phyloP scores from a whole-genome alignment of 1,284 basidiomycete genomes.

The Cystobasidium sp. region DNA sequence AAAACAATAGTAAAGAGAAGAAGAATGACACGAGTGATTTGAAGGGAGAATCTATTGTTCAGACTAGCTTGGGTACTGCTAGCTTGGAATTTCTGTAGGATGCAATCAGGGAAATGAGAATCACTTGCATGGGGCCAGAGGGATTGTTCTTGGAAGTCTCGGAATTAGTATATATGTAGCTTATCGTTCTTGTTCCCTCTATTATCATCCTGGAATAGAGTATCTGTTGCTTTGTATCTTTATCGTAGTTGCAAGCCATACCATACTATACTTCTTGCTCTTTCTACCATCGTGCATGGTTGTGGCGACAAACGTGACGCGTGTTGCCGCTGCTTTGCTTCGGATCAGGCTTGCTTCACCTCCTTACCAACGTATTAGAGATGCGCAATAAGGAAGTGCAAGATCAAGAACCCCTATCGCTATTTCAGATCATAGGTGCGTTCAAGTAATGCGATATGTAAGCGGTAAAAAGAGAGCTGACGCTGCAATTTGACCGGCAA shows the following conservation, averaged over 20 bases:
- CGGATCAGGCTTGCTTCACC: not conserved
- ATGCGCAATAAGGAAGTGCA: conserved; percentile 17
- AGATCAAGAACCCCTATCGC: conserved; percentile 32
- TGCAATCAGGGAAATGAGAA: too few relatives aligned
- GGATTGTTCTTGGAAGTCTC: not conserved
- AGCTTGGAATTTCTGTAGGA: conserved; percentile 32
- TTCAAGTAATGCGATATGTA: not conserved
- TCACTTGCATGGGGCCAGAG: too few relatives aligned
- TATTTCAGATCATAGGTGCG: conserved; percentile 41
- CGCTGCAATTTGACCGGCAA: not conserved
- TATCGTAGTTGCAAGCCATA: too few relatives aligned
- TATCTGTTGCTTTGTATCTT: too few relatives aligned
- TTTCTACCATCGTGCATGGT: too few relatives aligned
- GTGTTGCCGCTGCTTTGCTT: too few relatives aligned
- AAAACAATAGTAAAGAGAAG: not conserved
- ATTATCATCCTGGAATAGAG: not conserved
- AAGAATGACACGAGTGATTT: not conserved
- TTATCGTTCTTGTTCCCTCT: not conserved
- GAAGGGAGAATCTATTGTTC: conserved; percentile 17
- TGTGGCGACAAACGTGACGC: too few relatives aligned
- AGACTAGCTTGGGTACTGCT: conserved; percentile 23
- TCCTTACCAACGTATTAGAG: not conserved
- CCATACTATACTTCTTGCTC: too few relatives aligned
- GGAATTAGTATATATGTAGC: conserved; percentile 3
- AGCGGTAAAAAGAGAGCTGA: not conserved